Base-by-base conservation (phyloP, 345 rosid species). In the Luvunga scandens region DNA sequence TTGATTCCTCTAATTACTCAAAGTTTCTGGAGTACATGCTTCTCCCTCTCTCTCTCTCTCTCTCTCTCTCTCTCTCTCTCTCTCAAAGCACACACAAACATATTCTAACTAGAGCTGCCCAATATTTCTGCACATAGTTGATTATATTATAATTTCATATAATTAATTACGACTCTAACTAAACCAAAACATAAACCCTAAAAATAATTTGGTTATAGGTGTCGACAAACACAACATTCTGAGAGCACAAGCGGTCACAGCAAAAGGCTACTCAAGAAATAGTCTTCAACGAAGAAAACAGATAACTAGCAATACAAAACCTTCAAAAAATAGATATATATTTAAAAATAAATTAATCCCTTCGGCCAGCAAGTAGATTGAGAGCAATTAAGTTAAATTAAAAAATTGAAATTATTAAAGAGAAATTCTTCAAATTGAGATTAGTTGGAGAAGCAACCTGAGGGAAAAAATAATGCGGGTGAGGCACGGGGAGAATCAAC, bases 391-490 rank as follows among this genome's bases (percentile, higher is more conserved):
- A 28, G 36, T 18, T 7, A 64, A 8, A 30, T 13, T 22, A 66
- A 21, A 39, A 59, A 76, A 45, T 45, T n/a, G 21, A 68, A 84
- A 53, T 73, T 64, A 63, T 18, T 25, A 1, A 34, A 62, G 42
- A 66, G 66, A 60, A 48, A 21, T 66, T 38, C 74, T 67, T 25
- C 18, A 45, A 71, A 60, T 75, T 64, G 61, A 79, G 71, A 83
- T 77, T 74, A 80, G 78, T 69, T 22, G 30, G 59, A 71, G 69
- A 71, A 36, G 19, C 1, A 62, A 83, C 83, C 73, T 48, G 48
- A 3, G 9, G 69, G 72, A 55, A 56, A 42, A 62, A 68, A 21
- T 21, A 70, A 70, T 27, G 84, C 72, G 1, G 78, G 50, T 30
- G 72, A 78, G 34, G 67, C 28, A 48, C 25, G 71, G 62, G 6